Evolutionary conservation across 305 asterid genomes (phyloP), one percentile per base, ranked within the genome.

Genomic region (Fraxinus velutina): DNA sequence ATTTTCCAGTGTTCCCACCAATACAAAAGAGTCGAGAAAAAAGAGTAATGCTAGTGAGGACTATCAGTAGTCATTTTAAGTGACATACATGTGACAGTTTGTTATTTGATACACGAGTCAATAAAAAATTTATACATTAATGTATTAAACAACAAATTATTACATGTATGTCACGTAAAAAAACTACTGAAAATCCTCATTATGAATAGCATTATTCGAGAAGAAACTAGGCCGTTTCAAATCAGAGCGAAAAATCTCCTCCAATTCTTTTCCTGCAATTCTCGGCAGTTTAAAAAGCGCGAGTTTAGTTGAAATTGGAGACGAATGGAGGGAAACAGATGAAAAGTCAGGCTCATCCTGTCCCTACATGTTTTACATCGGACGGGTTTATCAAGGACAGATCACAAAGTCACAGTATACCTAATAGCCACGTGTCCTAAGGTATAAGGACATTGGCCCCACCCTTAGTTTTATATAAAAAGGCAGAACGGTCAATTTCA

Each of bases 401-500:
- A 81, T 81, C 73, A 42, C 42, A 73, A 64, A 12, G 42, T 30
- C 68, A 76, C 72, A 71, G 77, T 22, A 21, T 27, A 79, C 73
- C 42, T 13, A 71, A 4, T 1, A 6, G 70, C 80, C 83, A 86
- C 82, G 88, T 83, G 89, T 83, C 79, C 50, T 6, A 10, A 77
- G 22, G 47, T 2, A 83, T 86, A 78, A 84, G 86, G 91, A 81
- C 85, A 79, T 13, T 84, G 91, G 33, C 64, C 91, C 88, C 72
- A 84, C 88, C 79, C 81, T 80, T 77, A 80, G 83, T 75, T 29
- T 29, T 86, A 83, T 84, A 88, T 77, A 86, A 84, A 13, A 4
- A 5, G 5, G 52, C 76, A n/a, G 12, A 72, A 85, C 74, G 85
- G 80, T 80, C 81, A 57, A 60, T 62, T 22, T n/a, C 22, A 21